Percentiles rank a stretch among this genome's conserved stretches.
These are phyloP conservation scores for Lasiosphaeria miniovina DNA, from an alignment of 495 filamentous ascomycete species.

Conservation along the genomic window DNA sequence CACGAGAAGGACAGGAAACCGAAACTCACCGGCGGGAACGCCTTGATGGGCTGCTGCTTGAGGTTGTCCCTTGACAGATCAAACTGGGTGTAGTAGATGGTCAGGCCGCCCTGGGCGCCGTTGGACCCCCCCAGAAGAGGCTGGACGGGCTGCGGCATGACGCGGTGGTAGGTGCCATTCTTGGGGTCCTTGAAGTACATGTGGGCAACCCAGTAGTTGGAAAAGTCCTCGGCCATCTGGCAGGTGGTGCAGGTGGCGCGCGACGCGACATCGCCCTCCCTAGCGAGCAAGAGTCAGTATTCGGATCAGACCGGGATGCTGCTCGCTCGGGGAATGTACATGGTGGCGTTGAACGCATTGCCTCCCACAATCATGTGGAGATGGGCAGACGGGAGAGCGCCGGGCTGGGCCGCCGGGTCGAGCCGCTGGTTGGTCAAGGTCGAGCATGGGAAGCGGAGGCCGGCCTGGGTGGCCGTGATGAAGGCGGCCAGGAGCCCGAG, in stretches of 20 bases:
- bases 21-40: conserved; percentile 37
- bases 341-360: conserved; percentile 44
- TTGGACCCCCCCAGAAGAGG: conserved; percentile 13
- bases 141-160: conserved; percentile 27
- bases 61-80: conserved; percentile 27
- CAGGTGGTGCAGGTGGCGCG: conserved; percentile 27
- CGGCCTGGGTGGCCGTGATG: conserved; percentile 35
- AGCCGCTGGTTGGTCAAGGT: conserved; percentile 40
- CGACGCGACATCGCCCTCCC: conserved; percentile 35
- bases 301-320: background rate
- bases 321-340: conserved; percentile 16
- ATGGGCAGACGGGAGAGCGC: conserved; percentile 35
- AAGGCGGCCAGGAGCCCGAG: conserved; percentile 23
- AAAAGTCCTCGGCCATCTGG: conserved; percentile 19
- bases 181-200: conserved; percentile 43
- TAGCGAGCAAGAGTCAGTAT: background rate
- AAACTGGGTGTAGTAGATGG: conserved; percentile 43
- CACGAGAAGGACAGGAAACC: background rate
- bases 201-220: conserved; percentile 39
- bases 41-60: conserved; percentile 33
- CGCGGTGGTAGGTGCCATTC: conserved; percentile 43
- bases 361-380: conserved; percentile 46
- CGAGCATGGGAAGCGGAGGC: conserved; percentile 42
- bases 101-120: conserved; percentile 41
- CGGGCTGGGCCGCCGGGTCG: conserved; percentile 39